Conservation (phyloP, 306 rosid species). For the Betula pendula region DNA sequence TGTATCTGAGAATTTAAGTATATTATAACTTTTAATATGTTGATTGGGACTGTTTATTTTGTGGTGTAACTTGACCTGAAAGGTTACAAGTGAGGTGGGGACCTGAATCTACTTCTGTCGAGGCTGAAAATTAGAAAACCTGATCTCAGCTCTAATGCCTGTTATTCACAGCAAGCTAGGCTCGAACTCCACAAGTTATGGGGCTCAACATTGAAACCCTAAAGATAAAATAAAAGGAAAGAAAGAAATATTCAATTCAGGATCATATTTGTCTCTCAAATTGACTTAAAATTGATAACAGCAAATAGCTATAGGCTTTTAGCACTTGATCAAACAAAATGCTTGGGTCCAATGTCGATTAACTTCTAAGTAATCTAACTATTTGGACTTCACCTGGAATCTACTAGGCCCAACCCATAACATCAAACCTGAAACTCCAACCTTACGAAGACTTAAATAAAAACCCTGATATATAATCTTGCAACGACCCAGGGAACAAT, state of each 20-base stretch:
- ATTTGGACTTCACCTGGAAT: no score
- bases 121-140: background rate
- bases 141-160: background rate
- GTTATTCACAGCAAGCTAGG: background rate
- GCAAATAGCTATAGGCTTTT: background rate
- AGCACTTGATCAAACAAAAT: background rate
- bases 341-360: background rate
- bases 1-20: no score
- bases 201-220: background rate
- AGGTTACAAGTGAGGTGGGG: background rate
- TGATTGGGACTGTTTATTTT: background rate
- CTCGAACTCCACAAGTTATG: background rate
- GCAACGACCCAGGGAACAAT: no score
- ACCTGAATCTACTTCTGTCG: background rate
- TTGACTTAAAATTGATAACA: background rate
- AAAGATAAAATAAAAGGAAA: background rate
- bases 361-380: background rate
- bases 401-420: background rate
- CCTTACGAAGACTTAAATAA: no score
- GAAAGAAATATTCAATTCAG: background rate
- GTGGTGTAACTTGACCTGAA: background rate
- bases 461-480: background rate
- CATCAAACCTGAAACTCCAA: background rate
- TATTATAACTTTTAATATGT: background rate
- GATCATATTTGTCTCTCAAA: background rate